Conservation (phyloP, 2,329 filamentous ascomycete genomes). For the Elsinoe ampelina region DNA sequence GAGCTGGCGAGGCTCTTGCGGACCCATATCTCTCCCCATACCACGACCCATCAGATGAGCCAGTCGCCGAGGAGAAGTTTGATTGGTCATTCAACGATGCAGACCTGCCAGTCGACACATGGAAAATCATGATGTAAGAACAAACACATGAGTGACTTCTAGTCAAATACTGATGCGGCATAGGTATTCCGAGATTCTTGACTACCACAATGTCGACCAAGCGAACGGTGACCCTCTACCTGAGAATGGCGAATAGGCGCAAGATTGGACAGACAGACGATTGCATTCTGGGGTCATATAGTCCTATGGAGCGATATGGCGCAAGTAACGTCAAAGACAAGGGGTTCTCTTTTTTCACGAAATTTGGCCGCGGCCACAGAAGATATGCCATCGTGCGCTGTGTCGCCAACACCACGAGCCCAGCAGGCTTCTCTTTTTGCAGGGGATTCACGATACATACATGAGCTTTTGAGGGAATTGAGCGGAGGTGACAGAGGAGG, state of each 20-base stretch:
- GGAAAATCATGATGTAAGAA: slow-evolving; percentile 99
- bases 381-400: not conserved
- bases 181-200: slow-evolving; percentile 97
- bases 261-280: not conserved
- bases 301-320: slow-evolving; percentile 3
- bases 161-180: slow-evolving; percentile 13
- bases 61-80: slow-evolving; percentile 91
- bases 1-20: slow-evolving; percentile 72
- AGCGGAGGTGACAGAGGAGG: not conserved
- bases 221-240: slow-evolving; percentile 21
- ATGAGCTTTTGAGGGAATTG: not conserved
- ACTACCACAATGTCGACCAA: slow-evolving; percentile 87
- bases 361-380: not conserved
- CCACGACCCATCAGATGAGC: slow-evolving; percentile 95
- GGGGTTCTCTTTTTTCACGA: not conserved
- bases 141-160: too few relatives aligned
- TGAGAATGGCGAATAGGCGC: slow-evolving; percentile 12
- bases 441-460: slow-evolving; percentile 6
- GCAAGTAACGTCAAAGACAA: slow-evolving; percentile 1
- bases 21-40: slow-evolving; percentile 94
- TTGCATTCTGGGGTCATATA: slow-evolving; percentile 4
- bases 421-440: slow-evolving; percentile 1
- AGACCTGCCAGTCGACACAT: slow-evolving; percentile 94
- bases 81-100: slow-evolving; percentile 99
- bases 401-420: not conserved